Base-by-base conservation (phyloP, 2,329 filamentous ascomycete genomes). In the Dothistroma septosporum region DNA sequence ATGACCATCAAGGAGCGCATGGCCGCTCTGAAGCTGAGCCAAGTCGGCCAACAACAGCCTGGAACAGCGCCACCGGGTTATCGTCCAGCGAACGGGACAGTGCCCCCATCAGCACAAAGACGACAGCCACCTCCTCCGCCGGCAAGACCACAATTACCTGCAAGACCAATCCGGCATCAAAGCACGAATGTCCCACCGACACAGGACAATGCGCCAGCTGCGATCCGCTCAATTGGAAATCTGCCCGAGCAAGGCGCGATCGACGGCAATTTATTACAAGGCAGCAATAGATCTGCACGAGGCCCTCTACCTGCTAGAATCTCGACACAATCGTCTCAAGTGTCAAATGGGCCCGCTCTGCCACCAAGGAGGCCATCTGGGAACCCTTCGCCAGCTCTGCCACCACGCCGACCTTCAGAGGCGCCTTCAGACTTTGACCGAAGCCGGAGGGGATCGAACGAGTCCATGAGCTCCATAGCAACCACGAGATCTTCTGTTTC, bases 401-500 rank as follows among this genome's bases (percentile, higher is more conserved):
- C 79, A 48, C 75, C 78, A 21, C 74, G 79, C 59, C 72, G 76
- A 59, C 70, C 77, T 16, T 80, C 78, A 1, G 77, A 76, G 52
- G 71, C 68, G 4, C 65, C 66, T 24, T 70, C 68, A 35, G 68
- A 67, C 1, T 67, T 64, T 49, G 54, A 61, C 4, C 64, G 74
- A 9, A 72, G 68, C 44, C 74, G 78, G 46, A 74, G 73, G 61
- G 73, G 69, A 8, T 83, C 81, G 0, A 70, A 71, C 28, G 83
- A 84, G 54, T 85, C 83, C 1, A 74, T 80, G 49, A 79, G 80
- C 16, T 85, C 83, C 10, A 75, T 76, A 66, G 78, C 74, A 5
- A 80, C 78, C 16, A 74, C 72, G 4, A 72, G 74, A 16, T 82
- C 79, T 4, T 81, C 79, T 5, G 70, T 80, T 10, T 84, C 83